Conservation (phyloP, 2,329 filamentous ascomycete genomes). For the Colletotrichum liriopes region DNA sequence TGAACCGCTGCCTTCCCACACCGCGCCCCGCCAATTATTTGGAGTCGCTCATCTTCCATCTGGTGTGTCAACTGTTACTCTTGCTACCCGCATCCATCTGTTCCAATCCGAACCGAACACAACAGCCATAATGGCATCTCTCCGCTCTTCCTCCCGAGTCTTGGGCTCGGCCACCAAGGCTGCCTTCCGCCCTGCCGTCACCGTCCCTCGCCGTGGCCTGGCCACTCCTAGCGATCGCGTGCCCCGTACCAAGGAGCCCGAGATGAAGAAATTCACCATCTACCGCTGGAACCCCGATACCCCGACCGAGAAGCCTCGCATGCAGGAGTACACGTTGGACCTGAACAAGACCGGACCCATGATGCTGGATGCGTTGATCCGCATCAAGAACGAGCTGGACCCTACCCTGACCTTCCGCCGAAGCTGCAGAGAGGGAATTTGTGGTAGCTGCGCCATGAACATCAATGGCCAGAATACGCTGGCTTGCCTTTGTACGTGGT, state of each 20-base stretch:
- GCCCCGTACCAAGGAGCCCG: slow-evolving; percentile 74
- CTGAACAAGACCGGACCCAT: slow-evolving; percentile 99
- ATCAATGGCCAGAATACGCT: slow-evolving; percentile 99
- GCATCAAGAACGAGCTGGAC: slow-evolving; percentile 99
- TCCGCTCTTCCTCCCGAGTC: slow-evolving; percentile 72
- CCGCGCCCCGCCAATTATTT: slow-evolving; percentile 19
- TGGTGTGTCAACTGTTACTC: slow-evolving; percentile 14
- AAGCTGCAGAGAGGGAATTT: slow-evolving; percentile 98
- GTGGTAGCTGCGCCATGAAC: slow-evolving; percentile 99
- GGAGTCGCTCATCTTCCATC: slow-evolving; percentile 9
- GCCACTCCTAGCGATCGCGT: slow-evolving; percentile 69
- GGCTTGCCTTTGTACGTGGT: slow-evolving; percentile 91
- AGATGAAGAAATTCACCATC: slow-evolving; percentile 96
- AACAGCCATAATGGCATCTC: slow-evolving; percentile 69
- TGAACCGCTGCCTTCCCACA: slow-evolving; percentile 28
- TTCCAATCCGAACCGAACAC: slow-evolving; percentile 13
- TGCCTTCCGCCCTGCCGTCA: slow-evolving; percentile 58
- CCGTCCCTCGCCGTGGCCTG: slow-evolving; percentile 64
- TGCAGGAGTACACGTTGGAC: slow-evolving; percentile 96
- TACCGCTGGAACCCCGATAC: slow-evolving; percentile 99
- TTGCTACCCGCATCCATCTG: slow-evolving; percentile 2
- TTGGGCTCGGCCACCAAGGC: slow-evolving; percentile 62
- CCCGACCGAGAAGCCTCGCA: slow-evolving; percentile 91
- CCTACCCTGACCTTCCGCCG: slow-evolving; percentile 96
- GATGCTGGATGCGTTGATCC: slow-evolving; percentile 95